Conservation (phyloP, 805 yeast species). For the Candida berthetii region DNA sequence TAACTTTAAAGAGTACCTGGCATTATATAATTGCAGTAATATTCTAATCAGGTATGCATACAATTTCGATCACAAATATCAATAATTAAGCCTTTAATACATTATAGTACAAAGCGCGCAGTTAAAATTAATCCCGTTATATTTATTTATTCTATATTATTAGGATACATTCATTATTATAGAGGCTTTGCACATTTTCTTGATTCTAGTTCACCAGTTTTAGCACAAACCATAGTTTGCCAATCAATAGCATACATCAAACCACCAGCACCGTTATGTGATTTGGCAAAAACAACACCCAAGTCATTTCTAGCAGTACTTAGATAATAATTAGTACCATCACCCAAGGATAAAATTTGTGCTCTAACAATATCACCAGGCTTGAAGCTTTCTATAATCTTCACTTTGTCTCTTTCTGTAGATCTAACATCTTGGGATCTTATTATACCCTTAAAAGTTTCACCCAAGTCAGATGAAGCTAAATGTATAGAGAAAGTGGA, state of each 20-base stretch:
- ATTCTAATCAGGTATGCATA: too few species aligned
- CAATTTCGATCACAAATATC: too few species aligned
- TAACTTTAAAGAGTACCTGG: too few species aligned
- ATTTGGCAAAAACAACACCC: slow-evolving; percentile 88
- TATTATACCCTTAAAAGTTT: slow-evolving; percentile 80
- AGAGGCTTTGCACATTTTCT: slow-evolving; percentile 94
- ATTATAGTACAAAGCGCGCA: too few species aligned
- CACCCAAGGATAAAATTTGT: slow-evolving; percentile 77
- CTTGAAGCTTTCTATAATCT: slow-evolving; percentile 67
- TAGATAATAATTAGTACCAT: slow-evolving; percentile 85
- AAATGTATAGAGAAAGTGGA: slow-evolving; percentile 34
- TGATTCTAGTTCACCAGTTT: slow-evolving; percentile 65
- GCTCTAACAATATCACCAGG: slow-evolving; percentile 96
- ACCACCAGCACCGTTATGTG: slow-evolving; percentile 60
- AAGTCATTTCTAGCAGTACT: slow-evolving; percentile 86
- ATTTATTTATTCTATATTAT: background rate
- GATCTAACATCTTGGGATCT: slow-evolving; percentile 85
- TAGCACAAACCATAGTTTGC: slow-evolving; percentile 86
- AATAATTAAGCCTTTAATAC: too few species aligned
- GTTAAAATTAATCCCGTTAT: too few species aligned
- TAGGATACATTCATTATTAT: slow-evolving; percentile 10
- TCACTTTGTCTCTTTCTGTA: slow-evolving; percentile 85
- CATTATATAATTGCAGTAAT: too few species aligned
- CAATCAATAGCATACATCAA: slow-evolving; percentile 88
- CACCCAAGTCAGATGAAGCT: slow-evolving; percentile 71